phyloP scores from a whole-genome alignment of 495 filamentous ascomycete genomes.

The Acidiella bohemica region DNA sequence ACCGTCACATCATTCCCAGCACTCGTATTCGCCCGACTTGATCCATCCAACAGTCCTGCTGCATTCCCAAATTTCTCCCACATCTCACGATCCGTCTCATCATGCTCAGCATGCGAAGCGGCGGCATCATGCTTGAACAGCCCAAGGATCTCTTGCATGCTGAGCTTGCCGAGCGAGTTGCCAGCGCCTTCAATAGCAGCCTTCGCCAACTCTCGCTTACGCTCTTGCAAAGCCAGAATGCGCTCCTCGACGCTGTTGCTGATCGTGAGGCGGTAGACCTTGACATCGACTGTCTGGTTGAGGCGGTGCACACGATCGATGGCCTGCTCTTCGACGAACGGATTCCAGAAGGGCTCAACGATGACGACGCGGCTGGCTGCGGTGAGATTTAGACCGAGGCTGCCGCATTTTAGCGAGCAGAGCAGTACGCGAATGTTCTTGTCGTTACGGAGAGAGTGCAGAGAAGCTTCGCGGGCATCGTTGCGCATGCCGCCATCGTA shows the following conservation, averaged over 20 bases:
- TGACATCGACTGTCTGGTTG: slow-evolving; percentile 85
- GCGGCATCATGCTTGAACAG: slow-evolving; percentile 74
- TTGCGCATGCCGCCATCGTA: slow-evolving; percentile 97
- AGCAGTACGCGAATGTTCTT: slow-evolving; percentile 63
- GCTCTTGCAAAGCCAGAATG: slow-evolving; percentile 81
- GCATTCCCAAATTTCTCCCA: slow-evolving; percentile 11
- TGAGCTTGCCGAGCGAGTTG: slow-evolving; percentile 62
- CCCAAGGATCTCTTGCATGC: slow-evolving; percentile 83
- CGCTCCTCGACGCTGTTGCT: slow-evolving; percentile 76
- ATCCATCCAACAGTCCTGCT: slow-evolving; percentile 8
- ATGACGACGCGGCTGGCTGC: slow-evolving; percentile 89
- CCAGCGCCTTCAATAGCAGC: slow-evolving; percentile 59
- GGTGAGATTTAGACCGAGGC: slow-evolving; percentile 84
- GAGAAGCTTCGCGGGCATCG: slow-evolving; percentile 75
- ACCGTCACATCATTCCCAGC: no score
- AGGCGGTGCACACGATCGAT: slow-evolving; percentile 96
- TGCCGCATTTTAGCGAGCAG: slow-evolving; percentile 86
- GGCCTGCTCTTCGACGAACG: slow-evolving; percentile 96
- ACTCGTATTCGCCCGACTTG: no score
- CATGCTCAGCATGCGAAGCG: slow-evolving; percentile 3
- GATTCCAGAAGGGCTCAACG: slow-evolving; percentile 97
- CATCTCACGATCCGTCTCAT: slow-evolving; percentile 12
- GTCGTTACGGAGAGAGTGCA: slow-evolving; percentile 62
- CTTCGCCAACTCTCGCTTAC: slow-evolving; percentile 77
- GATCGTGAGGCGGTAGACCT: slow-evolving; percentile 86